These are phyloP conservation scores for Fusarium sp. DNA, from an alignment of 2,329 filamentous ascomycete species.

Conservation along the genomic window DNA sequence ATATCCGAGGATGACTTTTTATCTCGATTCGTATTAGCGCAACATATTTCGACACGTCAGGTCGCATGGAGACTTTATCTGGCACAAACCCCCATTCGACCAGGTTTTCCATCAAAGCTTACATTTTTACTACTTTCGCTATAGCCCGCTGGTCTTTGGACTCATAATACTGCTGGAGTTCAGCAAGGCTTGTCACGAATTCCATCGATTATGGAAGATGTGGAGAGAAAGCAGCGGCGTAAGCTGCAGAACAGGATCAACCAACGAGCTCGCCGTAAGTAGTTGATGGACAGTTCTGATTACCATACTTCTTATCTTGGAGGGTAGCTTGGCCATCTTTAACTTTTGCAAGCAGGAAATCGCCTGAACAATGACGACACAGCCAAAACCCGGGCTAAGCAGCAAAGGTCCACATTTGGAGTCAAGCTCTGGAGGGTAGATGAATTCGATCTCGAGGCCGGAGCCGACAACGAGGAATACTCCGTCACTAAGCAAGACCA, in stretches of 20 bases:
- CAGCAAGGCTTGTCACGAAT: too few species aligned
- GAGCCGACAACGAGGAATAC: too few species aligned
- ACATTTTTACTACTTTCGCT: background rate
- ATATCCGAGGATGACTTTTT: slow-evolving; percentile 1
- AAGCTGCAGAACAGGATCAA: slow-evolving; percentile 11
- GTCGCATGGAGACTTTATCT: background rate
- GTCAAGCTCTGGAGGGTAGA: slow-evolving; percentile 11
- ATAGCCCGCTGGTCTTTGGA: background rate
- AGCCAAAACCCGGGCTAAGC: background rate
- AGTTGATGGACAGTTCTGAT: background rate
- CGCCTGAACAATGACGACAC: background rate
- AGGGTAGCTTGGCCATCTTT: background rate
- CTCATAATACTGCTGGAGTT: too few species aligned
- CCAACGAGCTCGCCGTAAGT: slow-evolving; percentile 13
- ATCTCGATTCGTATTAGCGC: slow-evolving; percentile 1
- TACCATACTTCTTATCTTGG: background rate
- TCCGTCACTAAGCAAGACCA: background rate
- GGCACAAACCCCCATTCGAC: background rate
- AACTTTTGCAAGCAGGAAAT: background rate
- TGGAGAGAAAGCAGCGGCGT: slow-evolving; percentile 1
- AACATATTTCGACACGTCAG: background rate
- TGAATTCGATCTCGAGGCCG: background rate
- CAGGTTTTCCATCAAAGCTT: background rate
- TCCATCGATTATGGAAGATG: background rate
- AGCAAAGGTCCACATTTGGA: background rate